phyloP scores from a whole-genome alignment of 1,139 yeast genomes.

The Nadsonia commutata region DNA sequence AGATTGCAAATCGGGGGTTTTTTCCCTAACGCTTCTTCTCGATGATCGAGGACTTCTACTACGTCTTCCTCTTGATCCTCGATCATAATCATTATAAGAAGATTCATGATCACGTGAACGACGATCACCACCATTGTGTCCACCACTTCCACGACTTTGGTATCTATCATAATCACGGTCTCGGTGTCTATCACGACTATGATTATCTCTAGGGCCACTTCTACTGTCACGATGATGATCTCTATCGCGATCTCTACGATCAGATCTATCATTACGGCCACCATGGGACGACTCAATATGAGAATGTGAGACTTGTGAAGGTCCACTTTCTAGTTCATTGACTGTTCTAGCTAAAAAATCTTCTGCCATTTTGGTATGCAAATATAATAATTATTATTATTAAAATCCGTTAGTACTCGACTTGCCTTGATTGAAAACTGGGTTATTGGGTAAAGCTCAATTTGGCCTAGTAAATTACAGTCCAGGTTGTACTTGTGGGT shows the following conservation, averaged over 20 bases:
- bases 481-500: too few species aligned
- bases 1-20: slow-evolving; percentile 17
- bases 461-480: too few species aligned
- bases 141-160: slow-evolving; percentile 9
- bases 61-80: slow-evolving; percentile 9
- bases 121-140: slow-evolving; percentile 9
- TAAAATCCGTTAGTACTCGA: too few species aligned
- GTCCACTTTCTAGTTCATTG: too few species aligned
- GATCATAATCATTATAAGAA: slow-evolving; percentile 7
- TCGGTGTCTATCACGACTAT: slow-evolving; percentile 8
- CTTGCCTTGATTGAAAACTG: too few species aligned
- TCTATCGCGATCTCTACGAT: slow-evolving; percentile 12
- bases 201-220: slow-evolving; percentile 9
- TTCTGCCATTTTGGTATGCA: too few species aligned
- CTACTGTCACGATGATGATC: slow-evolving; percentile 11
- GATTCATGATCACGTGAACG: slow-evolving; percentile 9
- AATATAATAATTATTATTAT: too few species aligned
- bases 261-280: too few species aligned
- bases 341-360: too few species aligned
- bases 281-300: too few species aligned
- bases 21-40: slow-evolving; percentile 8
- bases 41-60: slow-evolving; percentile 8
- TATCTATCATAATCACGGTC: slow-evolving; percentile 8
- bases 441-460: too few species aligned
- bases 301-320: too few species aligned